A percentile compares a stretch with the other conserved stretches of the same genome.
phyloP scores from a whole-genome alignment of 2,329 filamentous ascomycete genomes.

The Aspergillus pseudoviridinutans region DNA sequence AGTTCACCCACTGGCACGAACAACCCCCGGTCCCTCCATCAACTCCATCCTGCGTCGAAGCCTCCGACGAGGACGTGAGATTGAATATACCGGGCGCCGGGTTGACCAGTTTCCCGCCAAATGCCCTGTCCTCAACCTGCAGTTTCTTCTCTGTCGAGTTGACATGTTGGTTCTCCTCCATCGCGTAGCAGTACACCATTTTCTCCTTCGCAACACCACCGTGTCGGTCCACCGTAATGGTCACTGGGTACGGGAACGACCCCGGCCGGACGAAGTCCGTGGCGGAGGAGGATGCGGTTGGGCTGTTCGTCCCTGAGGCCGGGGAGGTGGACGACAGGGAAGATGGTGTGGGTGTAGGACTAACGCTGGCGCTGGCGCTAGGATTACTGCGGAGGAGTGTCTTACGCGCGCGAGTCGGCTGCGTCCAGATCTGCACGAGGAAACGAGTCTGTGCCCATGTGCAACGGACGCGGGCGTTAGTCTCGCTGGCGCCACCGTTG shows the following conservation, averaged over 20 bases:
- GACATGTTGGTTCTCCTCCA: slow-evolving; percentile 49
- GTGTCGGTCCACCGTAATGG: slow-evolving; percentile 57
- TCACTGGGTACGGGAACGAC: slow-evolving; percentile 59
- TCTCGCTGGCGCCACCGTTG: slow-evolving; percentile 48
- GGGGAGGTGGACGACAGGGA: slow-evolving; percentile 16
- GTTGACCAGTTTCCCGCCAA: slow-evolving; percentile 51
- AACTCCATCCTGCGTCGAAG: slow-evolving; percentile 43
- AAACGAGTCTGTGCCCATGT: slow-evolving; percentile 61
- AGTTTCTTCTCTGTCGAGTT: slow-evolving; percentile 44
- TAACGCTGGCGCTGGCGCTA: slow-evolving; percentile 2
- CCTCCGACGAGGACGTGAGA: slow-evolving; percentile 4
- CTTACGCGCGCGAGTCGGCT: slow-evolving; percentile 31
- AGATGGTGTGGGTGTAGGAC: slow-evolving; percentile 10
- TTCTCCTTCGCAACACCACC: slow-evolving; percentile 53
- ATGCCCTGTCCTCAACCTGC: slow-evolving; percentile 50
- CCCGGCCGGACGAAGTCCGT: slow-evolving; percentile 51
- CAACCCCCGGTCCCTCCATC: slow-evolving; percentile 60
- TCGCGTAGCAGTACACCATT: slow-evolving; percentile 57
- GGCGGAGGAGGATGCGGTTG: slow-evolving; percentile 27
- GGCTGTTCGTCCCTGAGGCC: neutral
- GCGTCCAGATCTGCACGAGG: slow-evolving; percentile 61
- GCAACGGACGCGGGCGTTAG: slow-evolving; percentile 48
- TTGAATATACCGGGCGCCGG: slow-evolving; percentile 46
- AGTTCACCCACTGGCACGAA: slow-evolving; percentile 59
- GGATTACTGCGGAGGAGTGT: slow-evolving; percentile 17